Base-by-base conservation (phyloP, 495 filamentous ascomycete genomes). In the Penicillium maclennaniae region DNA sequence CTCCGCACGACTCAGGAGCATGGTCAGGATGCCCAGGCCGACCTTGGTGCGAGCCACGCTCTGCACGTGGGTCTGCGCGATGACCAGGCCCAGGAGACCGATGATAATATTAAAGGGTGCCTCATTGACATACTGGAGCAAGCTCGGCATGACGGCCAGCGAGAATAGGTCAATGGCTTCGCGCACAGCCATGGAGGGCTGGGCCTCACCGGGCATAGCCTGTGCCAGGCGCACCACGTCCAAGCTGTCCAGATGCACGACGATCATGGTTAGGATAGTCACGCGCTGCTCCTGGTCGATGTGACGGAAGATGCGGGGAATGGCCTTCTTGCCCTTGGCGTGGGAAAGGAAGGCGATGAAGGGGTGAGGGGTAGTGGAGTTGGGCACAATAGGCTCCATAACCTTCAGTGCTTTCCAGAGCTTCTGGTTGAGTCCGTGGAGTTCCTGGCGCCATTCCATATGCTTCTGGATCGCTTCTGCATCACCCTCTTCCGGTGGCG, bases 311-410 rank as follows among this genome's bases (percentile, higher is more conserved):
- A 99, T 86, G 47, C 93, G 88, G 20, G 89, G 89, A 58, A 99
- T 89, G 1, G 89, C 88, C 68, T 93, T 95, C 76, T 96, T 99
- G 61, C 93, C 95, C 74, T 99, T 99, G 44, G 82, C 82, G 66
- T 91, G 96, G 6, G 91, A 92, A 14, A 99, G 80, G 64, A 99
- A 91, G 27, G 90, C 88, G 60, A 99, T 96, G 77, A 99, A 99
- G 1, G 93, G 93, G 66, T 99, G 95, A 1, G 89, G 82, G 6
- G 78, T 78, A 12, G 83, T 80, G 12, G 81, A 83, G 69, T 80
- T 77, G n/a, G 77, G 80, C 38, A 87, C 83, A 54, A 96, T 92
- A 2, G 91, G 91, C 52, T 95, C 91, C 72, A 93, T 88, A 28
- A 97, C 87, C 68, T 92, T 93, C 34, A 96, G 78, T 43, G 86